phyloP scores from a whole-genome alignment of 805 yeast genomes.

The Yamadazyma laniorum region DNA sequence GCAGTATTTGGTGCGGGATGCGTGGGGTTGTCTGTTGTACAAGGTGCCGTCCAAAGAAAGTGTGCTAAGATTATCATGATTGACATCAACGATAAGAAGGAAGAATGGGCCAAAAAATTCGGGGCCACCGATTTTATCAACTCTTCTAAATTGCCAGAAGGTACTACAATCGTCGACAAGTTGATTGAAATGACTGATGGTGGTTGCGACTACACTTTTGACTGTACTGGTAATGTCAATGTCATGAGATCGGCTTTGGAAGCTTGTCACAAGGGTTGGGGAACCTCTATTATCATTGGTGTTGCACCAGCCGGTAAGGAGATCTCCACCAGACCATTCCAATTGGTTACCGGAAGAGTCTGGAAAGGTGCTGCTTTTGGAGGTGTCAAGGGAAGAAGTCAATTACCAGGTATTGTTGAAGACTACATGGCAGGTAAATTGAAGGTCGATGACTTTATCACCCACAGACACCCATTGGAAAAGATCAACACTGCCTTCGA shows the following conservation, averaged over 20 bases:
- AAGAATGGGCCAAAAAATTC: constrained; percentile 80
- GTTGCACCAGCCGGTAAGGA: constrained; percentile 99
- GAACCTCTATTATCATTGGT: constrained; percentile 91
- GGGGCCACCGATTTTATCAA: constrained; percentile 96
- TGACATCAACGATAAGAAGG: constrained; percentile 82
- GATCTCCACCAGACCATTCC: constrained; percentile 96
- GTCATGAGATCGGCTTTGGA: constrained; percentile 97
- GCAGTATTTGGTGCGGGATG: constrained; percentile 98
- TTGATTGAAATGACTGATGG: constrained; percentile 92
- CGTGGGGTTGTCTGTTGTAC: constrained; percentile 93
- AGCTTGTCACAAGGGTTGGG: constrained; percentile 99
- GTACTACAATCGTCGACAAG: constrained; percentile 74
- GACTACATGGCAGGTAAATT: constrained; percentile 78
- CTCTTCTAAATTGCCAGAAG: constrained; percentile 73
- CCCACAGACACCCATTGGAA: constrained; percentile 78
- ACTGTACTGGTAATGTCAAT: constrained; percentile 93
- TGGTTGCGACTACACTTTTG: constrained; percentile 94
- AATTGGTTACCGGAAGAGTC: constrained; percentile 96
- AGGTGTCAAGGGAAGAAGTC: constrained; percentile 96
- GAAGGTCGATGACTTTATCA: constrained; percentile 92
- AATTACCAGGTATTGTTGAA: constrained; percentile 86
- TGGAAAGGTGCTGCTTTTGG: constrained; percentile 99
- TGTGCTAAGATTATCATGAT: constrained; percentile 82
- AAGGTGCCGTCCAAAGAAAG: constrained; percentile 84
- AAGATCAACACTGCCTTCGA: constrained; percentile 88